Percentiles rank a stretch among this genome's conserved stretches.
Evolutionary conservation across 768 basidiomycete species (phyloP).

Genomic region (Pholiota conissans): DNA sequence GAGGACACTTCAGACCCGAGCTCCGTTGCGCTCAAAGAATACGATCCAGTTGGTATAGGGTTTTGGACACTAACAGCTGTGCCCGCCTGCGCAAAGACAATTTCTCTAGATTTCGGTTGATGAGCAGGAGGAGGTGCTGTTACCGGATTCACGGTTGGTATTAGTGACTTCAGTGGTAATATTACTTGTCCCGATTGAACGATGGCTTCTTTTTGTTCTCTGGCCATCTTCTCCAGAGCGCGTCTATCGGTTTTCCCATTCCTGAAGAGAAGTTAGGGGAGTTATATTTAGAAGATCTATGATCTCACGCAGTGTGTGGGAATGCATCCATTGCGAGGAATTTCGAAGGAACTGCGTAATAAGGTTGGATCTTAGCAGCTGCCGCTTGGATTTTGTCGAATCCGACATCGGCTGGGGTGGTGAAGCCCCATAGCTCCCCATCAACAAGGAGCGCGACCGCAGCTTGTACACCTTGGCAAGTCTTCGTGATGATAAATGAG

Average conservation of each 20-base stretch:
- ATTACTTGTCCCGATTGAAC: not conserved
- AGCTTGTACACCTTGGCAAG: constrained; percentile 39
- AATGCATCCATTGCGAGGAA: constrained; percentile 44
- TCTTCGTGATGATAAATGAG: constrained; percentile 24
- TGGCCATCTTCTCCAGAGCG: constrained; percentile 38
- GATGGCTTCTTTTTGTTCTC: constrained; percentile 14
- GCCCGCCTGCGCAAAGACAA: too few relatives aligned
- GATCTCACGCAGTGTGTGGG: constrained; percentile 50
- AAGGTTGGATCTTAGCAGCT: constrained; percentile 53
- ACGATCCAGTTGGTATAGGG: not conserved
- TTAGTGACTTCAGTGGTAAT: not conserved
- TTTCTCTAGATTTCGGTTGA: constrained; percentile 8
- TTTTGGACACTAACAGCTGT: constrained; percentile 6
- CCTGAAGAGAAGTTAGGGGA: constrained; percentile 17
- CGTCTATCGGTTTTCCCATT: constrained; percentile 55
- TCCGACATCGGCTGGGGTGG: constrained; percentile 38
- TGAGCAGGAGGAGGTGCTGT: constrained; percentile 14
- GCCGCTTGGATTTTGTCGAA: constrained; percentile 41
- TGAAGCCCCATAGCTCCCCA: constrained; percentile 55
- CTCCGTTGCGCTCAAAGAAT: constrained; percentile 19
- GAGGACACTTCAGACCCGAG: constrained; percentile 25
- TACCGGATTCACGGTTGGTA: constrained; percentile 3
- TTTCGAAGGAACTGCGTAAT: constrained; percentile 57
- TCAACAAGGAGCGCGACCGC: constrained; percentile 54
- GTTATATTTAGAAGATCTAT: not conserved